These are phyloP conservation scores for Podaxis sp. DNA, from an alignment of 768 basidiomycete genomes.

Conservation along the genomic window DNA sequence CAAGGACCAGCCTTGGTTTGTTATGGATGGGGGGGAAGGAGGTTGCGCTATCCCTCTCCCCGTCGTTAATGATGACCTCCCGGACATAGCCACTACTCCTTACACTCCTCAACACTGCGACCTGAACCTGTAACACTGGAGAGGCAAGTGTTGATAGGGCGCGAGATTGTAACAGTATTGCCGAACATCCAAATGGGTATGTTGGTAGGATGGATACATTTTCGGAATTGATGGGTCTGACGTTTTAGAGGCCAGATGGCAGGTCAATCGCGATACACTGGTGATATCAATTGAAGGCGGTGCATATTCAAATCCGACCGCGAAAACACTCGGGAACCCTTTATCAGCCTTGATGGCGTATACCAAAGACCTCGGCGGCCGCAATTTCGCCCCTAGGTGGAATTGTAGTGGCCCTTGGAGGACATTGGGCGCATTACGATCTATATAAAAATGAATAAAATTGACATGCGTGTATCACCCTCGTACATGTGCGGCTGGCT, in stretches of 20 bases:
- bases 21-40: neutral
- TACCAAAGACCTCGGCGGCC: neutral
- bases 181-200: constrained; percentile 3
- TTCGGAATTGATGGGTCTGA: neutral
- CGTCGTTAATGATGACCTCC: constrained; percentile 1
- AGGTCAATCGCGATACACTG: neutral
- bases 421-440: neutral
- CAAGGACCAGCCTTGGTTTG: constrained; percentile 10
- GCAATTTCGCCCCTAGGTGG: neutral
- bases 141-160: neutral
- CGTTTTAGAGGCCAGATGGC: neutral
- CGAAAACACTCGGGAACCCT: neutral
- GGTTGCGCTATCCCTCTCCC: neutral
- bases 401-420: neutral
- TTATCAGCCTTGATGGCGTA: neutral
- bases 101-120: neutral
- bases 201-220: neutral
- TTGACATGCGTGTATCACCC: neutral
- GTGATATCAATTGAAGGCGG: neutral
- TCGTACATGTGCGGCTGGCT: neutral
- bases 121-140: neutral
- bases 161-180: neutral
- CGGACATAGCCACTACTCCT: neutral
- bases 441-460: neutral
- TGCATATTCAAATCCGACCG: neutral